Conservation (phyloP, 116 monocot genomes). For the Posidonia oceanica region DNA sequence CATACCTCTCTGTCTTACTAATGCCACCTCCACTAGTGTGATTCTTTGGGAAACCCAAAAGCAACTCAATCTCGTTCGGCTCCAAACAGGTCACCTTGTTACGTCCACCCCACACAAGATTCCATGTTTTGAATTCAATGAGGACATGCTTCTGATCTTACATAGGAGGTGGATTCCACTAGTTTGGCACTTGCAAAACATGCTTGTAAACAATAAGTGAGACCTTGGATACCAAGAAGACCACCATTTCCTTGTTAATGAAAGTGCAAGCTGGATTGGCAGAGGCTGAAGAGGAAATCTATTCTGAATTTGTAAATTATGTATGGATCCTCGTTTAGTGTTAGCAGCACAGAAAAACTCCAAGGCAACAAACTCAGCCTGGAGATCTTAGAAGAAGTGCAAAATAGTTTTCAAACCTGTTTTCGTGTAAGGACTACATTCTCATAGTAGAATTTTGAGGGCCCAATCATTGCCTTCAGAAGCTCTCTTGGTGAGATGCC, state of each 20-base stretch:
- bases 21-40: conserved; percentile 58
- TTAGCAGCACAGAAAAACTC: conserved; percentile 33
- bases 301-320: conserved; percentile 46
- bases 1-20: conserved; percentile 14
- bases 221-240: conserved; percentile 25
- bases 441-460: conserved; percentile 66
- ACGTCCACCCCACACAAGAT: conserved; percentile 31
- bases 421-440: conserved; percentile 49
- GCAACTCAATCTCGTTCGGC: conserved; percentile 29
- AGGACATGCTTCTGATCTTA: conserved; percentile 22
- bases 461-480: conserved; percentile 25
- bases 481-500: conserved; percentile 2
- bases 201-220: conserved; percentile 48
- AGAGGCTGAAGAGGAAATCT: conserved; percentile 28
- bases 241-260: conserved; percentile 24
- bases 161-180: conserved; percentile 20
- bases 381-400: conserved; percentile 30
- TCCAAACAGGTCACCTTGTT: conserved; percentile 22
- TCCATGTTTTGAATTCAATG: conserved; percentile 47
- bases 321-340: conserved; percentile 51
- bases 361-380: conserved; percentile 62
- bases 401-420: conserved; percentile 44
- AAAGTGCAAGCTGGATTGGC: conserved; percentile 13
- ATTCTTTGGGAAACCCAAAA: conserved; percentile 57
- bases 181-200: conserved; percentile 22